A percentile compares a stretch with the other conserved stretches of the same genome.
Evolutionary conservation across 345 rosid species (phyloP).

Genomic region (Bruguiera sexangula): DNA sequence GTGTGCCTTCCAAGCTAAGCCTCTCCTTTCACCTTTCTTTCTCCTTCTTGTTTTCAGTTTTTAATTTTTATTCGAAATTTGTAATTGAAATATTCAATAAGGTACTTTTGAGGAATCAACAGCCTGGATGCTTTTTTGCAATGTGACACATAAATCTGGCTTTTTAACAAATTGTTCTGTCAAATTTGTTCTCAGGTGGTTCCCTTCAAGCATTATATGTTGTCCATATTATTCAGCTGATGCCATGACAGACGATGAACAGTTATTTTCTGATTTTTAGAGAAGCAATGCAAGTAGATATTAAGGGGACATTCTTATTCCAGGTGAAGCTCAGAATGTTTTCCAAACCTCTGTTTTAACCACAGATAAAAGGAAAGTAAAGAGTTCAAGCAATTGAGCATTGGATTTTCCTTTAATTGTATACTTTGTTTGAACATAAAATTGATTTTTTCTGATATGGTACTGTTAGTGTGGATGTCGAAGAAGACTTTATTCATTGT

Average conservation of each 20-base stretch:
- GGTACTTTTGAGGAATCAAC: too few species aligned
- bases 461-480: conserved; percentile 78
- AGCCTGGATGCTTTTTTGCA: too few species aligned
- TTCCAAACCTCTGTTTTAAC: conserved; percentile 8
- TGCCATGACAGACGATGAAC: conserved; percentile 72
- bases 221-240: conserved; percentile 91
- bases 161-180: neutral
- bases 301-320: conserved; percentile 75
- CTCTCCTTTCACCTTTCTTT: too few species aligned
- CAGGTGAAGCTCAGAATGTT: conserved; percentile 95
- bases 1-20: too few species aligned
- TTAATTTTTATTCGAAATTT: too few species aligned
- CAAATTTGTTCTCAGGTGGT: neutral
- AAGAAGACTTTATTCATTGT: conserved; percentile 77
- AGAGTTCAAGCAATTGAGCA: neutral
- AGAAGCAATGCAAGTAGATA: conserved; percentile 84
- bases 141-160: conserved; percentile 38
- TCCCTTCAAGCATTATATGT: conserved; percentile 39
- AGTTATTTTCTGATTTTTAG: conserved; percentile 74
- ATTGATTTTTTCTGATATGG: conserved; percentile 24
- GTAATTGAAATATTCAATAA: too few species aligned
- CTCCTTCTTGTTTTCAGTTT: too few species aligned
- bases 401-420: too few species aligned
- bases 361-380: conserved; percentile 4
- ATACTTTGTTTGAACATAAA: too few species aligned